Base-by-base conservation (phyloP, 139 green algal species). In the Bryopsis sp. region DNA sequence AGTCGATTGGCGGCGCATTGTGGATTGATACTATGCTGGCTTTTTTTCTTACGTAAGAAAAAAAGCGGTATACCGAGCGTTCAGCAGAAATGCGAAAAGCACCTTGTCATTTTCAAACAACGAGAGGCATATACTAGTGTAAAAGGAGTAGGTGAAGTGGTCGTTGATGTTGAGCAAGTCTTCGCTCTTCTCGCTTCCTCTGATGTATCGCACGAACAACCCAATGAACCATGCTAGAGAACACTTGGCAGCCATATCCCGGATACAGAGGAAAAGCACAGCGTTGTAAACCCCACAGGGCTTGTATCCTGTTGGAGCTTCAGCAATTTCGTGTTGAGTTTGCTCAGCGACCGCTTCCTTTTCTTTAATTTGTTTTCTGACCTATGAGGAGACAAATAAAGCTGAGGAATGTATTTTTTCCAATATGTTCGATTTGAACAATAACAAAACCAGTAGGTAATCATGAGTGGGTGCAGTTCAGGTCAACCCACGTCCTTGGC, bases 31-130 rank as follows among this genome's bases (percentile, higher is more conserved):
- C n/a, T n/a, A n/a, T n/a, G n/a, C n/a, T n/a, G n/a, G n/a, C n/a
- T n/a, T n/a, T n/a, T n/a, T n/a, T n/a, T n/a, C n/a, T n/a, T n/a
- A n/a, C n/a, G n/a, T n/a, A n/a, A n/a, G n/a, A n/a, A n/a, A n/a
- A n/a, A n/a, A n/a, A n/a, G n/a, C n/a, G n/a, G n/a, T n/a, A n/a
- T n/a, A n/a, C n/a, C n/a, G n/a, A n/a, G n/a, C 43, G 43, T 54
- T 58, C 22, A 93, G 85, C 76, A 90, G 71, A 60, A 93, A 76
- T 19, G 63, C 78, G 72, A 92, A 85, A 74, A 90, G 85, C 47
- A 93, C 85, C 81, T 93, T n/a, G n/a, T n/a, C n/a, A n/a, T n/a
- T n/a, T n/a, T n/a, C n/a, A n/a, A n/a, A n/a, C n/a, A n/a, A n/a
- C 91, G 54, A 78, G 4, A 75, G 73, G 69, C 66, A 72, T 26